Base-by-base conservation (phyloP, 2,329 filamentous ascomycete species). In the Mycogone perniciosa region DNA sequence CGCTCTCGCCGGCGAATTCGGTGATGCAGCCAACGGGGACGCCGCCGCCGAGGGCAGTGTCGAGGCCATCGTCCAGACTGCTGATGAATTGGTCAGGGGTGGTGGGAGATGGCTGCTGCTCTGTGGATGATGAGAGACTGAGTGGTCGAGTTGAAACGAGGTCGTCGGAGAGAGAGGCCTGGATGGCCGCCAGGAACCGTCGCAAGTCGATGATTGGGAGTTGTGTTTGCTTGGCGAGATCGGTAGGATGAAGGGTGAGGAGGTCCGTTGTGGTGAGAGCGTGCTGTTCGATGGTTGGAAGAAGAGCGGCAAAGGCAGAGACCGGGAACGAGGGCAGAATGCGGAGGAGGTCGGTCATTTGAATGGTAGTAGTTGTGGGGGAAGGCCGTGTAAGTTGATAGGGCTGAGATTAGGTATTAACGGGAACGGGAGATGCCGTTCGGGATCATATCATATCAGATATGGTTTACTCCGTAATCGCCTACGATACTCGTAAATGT, bases 1-100 rank as follows among this genome's bases (percentile, higher is more conserved):
- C 93, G 57, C 89, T 95, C 73, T 97, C 93, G 52, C 93, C 93
- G 2, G 89, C 87, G 54, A 99, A 78, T 67, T 99, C 93, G 6
- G 89, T 90, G 62, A 99, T 75, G 68, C 86, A 86, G 43, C 90
- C 88, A 2, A 84, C 78, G 1, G 86, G 87, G 50, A 97, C 79
- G 20, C 93, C 93, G 44, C 91, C 92, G 53, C 80, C 81, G 37
- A 97, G 76, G 2, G 69, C 71, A 7, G 64, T 66, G 58, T 99
- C 92, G 31, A 99, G 75, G 35, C 70, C 69, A 45, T 79, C 73
- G 66, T 95, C 88, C 40, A 96, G 78, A 0, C 89, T 95, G 71
- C 86, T 95, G 68, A 97, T 88, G 42, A 49, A 38, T n/a, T n/a
- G 39, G 46, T 45, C 41, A n/a, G 30, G 26, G 8, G 20, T 7